phyloP scores from a whole-genome alignment of 441 rosid species.

The Eutrema salsugineum region DNA sequence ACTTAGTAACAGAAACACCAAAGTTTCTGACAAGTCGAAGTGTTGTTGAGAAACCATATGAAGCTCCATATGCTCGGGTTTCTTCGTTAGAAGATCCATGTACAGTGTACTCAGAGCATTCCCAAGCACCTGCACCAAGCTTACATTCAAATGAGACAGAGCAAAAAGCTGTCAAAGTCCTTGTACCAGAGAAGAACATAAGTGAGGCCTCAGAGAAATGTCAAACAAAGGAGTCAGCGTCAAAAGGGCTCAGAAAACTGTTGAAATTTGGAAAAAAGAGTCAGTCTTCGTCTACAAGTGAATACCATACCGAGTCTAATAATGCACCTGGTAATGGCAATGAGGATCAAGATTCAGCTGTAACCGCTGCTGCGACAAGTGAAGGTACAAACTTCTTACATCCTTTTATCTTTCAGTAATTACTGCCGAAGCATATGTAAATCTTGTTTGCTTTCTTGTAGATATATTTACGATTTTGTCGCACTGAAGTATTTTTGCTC shows the following conservation, averaged over 20 bases:
- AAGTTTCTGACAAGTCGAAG: conserved; percentile 33
- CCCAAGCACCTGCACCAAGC: conserved; percentile 56
- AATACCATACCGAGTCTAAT: conserved; percentile 43
- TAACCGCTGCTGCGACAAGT: conserved; percentile 41
- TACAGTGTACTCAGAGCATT: conserved; percentile 51
- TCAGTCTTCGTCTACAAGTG: conserved; percentile 50
- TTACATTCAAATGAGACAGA: conserved; percentile 32
- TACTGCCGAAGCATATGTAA: not conserved
- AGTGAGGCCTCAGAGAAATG: conserved; percentile 62
- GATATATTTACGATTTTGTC: not conserved
- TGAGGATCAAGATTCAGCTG: conserved; percentile 49
- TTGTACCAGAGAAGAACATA: conserved; percentile 56
- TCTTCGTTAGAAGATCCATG: conserved; percentile 81
- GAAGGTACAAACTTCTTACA: conserved; percentile 56
- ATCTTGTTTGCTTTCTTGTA: not conserved
- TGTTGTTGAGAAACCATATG: conserved; percentile 56
- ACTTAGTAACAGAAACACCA: conserved; percentile 40
- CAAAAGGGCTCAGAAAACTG: conserved; percentile 76
- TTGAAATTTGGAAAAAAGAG: conserved; percentile 86
- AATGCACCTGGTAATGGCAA: conserved; percentile 38
- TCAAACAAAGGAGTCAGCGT: conserved; percentile 56
- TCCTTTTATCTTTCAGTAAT: conserved; percentile 1
- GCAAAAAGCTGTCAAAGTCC: conserved; percentile 48
- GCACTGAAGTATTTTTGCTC: not conserved
- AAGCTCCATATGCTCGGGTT: conserved; percentile 78